Evolutionary conservation across 139 green algal genomes (phyloP).

Genomic region (Microglena sp.): DNA sequence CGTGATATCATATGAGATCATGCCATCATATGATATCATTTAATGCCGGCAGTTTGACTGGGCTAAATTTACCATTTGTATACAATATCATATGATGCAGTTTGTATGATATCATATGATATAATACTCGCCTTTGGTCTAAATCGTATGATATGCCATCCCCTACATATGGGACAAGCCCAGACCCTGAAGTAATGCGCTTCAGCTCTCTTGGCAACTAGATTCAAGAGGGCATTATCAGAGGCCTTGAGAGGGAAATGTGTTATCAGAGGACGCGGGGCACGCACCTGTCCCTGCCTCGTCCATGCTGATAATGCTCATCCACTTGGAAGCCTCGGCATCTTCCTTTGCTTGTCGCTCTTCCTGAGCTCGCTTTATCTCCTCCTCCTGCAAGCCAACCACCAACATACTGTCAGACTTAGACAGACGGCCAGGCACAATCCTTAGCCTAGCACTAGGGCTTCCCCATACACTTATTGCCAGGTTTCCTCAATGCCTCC

Average conservation of each 20-base stretch:
- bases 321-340: slow-evolving; percentile 72
- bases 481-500: background rate
- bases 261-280: background rate
- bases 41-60: too few relatives aligned
- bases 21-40: too few relatives aligned
- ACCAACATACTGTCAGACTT: background rate
- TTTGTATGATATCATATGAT: too few relatives aligned
- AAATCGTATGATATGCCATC: too few relatives aligned
- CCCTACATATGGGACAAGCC: too few relatives aligned
- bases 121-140: too few relatives aligned
- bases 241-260: background rate
- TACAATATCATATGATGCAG: too few relatives aligned
- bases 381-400: slow-evolving; percentile 38
- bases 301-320: slow-evolving; percentile 63
- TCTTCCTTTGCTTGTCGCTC: slow-evolving; percentile 45
- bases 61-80: too few relatives aligned
- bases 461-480: background rate
- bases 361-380: slow-evolving; percentile 47
- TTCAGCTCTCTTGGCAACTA: background rate
- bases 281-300: slow-evolving; percentile 41
- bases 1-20: too few relatives aligned
- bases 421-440: background rate
- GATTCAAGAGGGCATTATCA: background rate
- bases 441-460: background rate
- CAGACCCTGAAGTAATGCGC: background rate